These are phyloP conservation scores for Yarrowia sp. DNA, from an alignment of 805 yeast species.

Conservation along the genomic window DNA sequence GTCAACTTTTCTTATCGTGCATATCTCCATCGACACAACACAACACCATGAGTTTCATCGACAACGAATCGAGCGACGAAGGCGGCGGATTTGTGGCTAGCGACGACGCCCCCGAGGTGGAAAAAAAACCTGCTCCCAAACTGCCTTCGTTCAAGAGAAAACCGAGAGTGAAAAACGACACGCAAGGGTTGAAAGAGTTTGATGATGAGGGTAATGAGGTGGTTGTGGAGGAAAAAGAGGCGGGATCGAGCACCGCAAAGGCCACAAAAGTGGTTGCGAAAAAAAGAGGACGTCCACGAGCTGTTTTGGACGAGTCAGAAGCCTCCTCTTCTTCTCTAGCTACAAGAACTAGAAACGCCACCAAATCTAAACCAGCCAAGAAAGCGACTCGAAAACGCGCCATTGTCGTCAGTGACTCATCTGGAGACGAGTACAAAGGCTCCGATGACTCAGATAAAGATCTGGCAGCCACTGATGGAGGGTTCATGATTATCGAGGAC, in stretches of 20 bases:
- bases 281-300: not conserved
- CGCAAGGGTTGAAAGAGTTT: slow-evolving; percentile 1
- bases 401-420: slow-evolving; percentile 8
- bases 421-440: slow-evolving; percentile 4
- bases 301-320: not conserved
- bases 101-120: not conserved
- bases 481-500: not conserved
- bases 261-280: not conserved
- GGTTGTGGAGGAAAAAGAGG: not conserved
- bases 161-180: not conserved
- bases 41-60: not conserved
- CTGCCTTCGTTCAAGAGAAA: slow-evolving; percentile 4
- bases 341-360: not conserved
- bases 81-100: slow-evolving; percentile 9
- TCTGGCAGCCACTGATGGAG: slow-evolving; percentile 4
- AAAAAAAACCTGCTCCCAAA: not conserved
- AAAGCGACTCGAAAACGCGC: not conserved
- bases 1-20: slow-evolving; percentile 6
- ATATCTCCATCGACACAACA: not conserved
- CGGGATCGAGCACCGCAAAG: not conserved
- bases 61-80: slow-evolving; percentile 7
- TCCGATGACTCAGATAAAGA: not conserved
- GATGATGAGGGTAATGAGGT: slow-evolving; percentile 23
- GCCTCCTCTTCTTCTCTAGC: slow-evolving; percentile 14
- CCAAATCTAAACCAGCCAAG: not conserved